A percentile compares a stretch with the other conserved stretches of the same genome.
Conservation (phyloP, 352 stramenopile species). For the Pythium guiyangense region DNA sequence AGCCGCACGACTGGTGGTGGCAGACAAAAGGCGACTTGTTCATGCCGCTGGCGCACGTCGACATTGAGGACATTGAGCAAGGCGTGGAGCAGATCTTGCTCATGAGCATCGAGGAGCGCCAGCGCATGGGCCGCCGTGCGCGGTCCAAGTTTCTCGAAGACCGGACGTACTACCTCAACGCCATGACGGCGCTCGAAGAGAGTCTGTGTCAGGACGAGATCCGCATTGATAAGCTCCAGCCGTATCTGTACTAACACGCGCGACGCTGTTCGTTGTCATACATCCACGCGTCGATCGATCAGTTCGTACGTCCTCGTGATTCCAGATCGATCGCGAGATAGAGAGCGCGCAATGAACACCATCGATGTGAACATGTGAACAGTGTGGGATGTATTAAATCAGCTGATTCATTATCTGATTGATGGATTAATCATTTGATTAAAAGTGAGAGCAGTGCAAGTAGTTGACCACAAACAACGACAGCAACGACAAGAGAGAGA, state of each 20-base stretch:
- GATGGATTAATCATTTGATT: no score
- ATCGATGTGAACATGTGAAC: no score
- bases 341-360: no score
- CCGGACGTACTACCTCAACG: conserved; percentile 76
- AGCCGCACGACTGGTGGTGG: conserved; percentile 65
- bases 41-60: conserved; percentile 67
- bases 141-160: conserved; percentile 73
- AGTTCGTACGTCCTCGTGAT: no score
- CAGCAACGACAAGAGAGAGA: no score
- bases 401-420: no score
- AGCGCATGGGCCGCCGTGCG: conserved; percentile 64
- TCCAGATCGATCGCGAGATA: no score
- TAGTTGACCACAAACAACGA: no score
- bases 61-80: conserved; percentile 56
- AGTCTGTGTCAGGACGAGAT: conserved; percentile 79
- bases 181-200: conserved; percentile 73
- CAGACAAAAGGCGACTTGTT: conserved; percentile 82
- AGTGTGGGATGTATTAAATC: no score
- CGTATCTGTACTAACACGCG: conserved; percentile 68
- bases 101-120: conserved; percentile 66
- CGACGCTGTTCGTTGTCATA: no score
- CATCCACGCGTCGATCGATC: no score
- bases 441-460: background rate
- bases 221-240: conserved; percentile 65
- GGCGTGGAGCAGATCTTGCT: conserved; percentile 66